Evolutionary conservation across 306 rosid species (phyloP).

Genomic region (Begonia masoniana): DNA sequence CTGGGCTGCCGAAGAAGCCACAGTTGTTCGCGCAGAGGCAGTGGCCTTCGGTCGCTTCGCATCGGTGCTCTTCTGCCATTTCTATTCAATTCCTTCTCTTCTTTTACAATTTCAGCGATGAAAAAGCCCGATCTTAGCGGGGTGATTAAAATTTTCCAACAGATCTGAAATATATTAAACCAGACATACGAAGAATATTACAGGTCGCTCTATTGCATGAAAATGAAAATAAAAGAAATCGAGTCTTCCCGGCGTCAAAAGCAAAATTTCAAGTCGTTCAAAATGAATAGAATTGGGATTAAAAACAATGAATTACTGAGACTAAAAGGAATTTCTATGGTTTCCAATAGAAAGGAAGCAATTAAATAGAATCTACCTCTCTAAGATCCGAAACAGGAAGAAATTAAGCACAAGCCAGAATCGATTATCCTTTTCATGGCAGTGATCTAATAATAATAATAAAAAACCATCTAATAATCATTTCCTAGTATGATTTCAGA

Average conservation of each 20-base stretch:
- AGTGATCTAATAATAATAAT: too few species aligned
- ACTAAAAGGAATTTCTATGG: not conserved
- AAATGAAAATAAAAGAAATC: not conserved
- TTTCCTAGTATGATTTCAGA: too few species aligned
- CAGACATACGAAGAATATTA: slow-evolving; percentile 3
- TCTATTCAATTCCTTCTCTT: slow-evolving; percentile 9
- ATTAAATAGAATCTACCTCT: too few species aligned
- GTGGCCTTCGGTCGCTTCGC: slow-evolving; percentile 78
- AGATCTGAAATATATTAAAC: slow-evolving; percentile 2
- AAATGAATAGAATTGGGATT: too few species aligned
- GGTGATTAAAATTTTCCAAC: slow-evolving; percentile 1
- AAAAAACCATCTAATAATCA: too few species aligned
- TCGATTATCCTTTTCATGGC: too few species aligned
- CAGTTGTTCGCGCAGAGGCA: slow-evolving; percentile 82
- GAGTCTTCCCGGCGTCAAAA: too few species aligned
- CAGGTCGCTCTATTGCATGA: not conserved
- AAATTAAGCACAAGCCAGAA: too few species aligned
- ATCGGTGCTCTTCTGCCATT: slow-evolving; percentile 93
- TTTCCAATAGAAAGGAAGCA: too few species aligned
- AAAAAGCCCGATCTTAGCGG: slow-evolving; percentile 1
- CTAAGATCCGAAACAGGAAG: too few species aligned
- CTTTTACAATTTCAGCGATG: not conserved
- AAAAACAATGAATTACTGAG: not conserved
- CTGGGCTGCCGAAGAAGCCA: slow-evolving; percentile 83
- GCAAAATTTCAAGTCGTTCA: too few species aligned